A percentile compares a stretch with the other conserved stretches of the same genome.
These are phyloP conservation scores for Hypholoma sublateritium DNA, from an alignment of 768 basidiomycete species.

Conservation along the genomic window DNA sequence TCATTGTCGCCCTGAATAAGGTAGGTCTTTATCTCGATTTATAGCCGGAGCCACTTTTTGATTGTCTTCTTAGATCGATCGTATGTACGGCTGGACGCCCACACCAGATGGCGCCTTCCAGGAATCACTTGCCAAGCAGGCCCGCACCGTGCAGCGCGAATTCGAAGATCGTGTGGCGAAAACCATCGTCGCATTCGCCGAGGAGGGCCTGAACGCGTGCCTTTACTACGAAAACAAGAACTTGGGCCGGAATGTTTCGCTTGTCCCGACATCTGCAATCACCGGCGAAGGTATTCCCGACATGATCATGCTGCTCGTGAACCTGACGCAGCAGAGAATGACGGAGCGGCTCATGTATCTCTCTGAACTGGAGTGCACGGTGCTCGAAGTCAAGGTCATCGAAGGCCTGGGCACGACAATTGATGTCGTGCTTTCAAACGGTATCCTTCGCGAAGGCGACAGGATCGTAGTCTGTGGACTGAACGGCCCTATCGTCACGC, in stretches of 20 bases:
- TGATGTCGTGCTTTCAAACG: slow-evolving; percentile 95
- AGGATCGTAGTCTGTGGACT: slow-evolving; percentile 94
- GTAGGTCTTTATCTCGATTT: slow-evolving; percentile 32
- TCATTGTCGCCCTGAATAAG: slow-evolving; percentile 99
- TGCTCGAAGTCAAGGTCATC: slow-evolving; percentile 97
- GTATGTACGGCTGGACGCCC: slow-evolving; percentile 92
- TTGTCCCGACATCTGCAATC: slow-evolving; percentile 97
- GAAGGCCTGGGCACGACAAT: slow-evolving; percentile 98
- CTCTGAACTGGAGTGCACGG: slow-evolving; percentile 95
- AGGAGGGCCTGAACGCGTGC: slow-evolving; percentile 93
- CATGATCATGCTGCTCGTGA: slow-evolving; percentile 98
- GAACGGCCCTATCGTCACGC: slow-evolving; percentile 96
- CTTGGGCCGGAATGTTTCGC: slow-evolving; percentile 89
- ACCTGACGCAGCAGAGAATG: slow-evolving; percentile 97
- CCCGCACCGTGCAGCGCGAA: slow-evolving; percentile 77
- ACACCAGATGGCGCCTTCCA: slow-evolving; percentile 92
- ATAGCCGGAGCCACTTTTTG: neutral
- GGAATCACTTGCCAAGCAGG: slow-evolving; percentile 85
- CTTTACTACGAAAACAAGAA: slow-evolving; percentile 98
- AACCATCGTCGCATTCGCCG: slow-evolving; percentile 92
- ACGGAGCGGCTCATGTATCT: slow-evolving; percentile 97
- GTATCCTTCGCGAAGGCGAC: slow-evolving; percentile 88
- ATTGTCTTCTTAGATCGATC: slow-evolving; percentile 73
- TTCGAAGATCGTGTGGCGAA: slow-evolving; percentile 87
- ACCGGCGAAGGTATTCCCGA: slow-evolving; percentile 98